Evolutionary conservation across 73 alveolate genomes (phyloP).

Genomic region (Tetrahymena borealis): DNA sequence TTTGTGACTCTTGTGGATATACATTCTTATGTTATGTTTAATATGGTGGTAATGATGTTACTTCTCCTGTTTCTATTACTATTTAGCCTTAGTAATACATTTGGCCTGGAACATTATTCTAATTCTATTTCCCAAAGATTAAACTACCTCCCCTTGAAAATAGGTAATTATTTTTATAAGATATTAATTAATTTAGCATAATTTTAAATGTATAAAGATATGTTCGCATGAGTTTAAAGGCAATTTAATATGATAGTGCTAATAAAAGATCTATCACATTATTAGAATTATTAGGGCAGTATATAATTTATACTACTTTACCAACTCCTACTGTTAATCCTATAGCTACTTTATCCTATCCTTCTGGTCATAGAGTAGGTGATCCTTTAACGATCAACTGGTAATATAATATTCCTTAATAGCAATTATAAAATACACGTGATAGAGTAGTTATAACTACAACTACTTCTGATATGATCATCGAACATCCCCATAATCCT

Average conservation of each 20-base stretch:
- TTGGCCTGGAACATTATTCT: background rate
- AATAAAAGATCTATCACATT: background rate
- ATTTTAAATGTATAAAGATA: background rate
- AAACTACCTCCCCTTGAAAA: constrained; percentile 16
- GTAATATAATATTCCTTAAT: constrained; percentile 8
- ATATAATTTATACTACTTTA: background rate
- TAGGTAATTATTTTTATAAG: background rate
- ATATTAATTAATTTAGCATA: background rate
- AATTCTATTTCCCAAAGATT: constrained; percentile 14
- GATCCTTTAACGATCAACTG: constrained; percentile 7
- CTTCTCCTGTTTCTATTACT: constrained; percentile 22
- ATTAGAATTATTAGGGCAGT: background rate
- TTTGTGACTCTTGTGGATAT: constrained; percentile 10
- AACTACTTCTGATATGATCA: constrained; percentile 2
- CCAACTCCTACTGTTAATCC: constrained; percentile 21
- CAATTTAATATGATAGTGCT: background rate
- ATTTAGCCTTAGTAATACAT: constrained; percentile 15
- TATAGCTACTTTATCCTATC: background rate
- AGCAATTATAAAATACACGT: background rate
- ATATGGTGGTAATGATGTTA: constrained; percentile 11
- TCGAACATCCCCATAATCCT: constrained; percentile 38
- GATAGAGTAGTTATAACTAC: constrained; percentile 25
- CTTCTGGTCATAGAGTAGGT: constrained; percentile 6
- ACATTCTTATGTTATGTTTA: constrained; percentile 8
- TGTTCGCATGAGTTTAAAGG: background rate